phyloP scores from a whole-genome alignment of 1,284 basidiomycete genomes.

The Trichosporon sp. region DNA sequence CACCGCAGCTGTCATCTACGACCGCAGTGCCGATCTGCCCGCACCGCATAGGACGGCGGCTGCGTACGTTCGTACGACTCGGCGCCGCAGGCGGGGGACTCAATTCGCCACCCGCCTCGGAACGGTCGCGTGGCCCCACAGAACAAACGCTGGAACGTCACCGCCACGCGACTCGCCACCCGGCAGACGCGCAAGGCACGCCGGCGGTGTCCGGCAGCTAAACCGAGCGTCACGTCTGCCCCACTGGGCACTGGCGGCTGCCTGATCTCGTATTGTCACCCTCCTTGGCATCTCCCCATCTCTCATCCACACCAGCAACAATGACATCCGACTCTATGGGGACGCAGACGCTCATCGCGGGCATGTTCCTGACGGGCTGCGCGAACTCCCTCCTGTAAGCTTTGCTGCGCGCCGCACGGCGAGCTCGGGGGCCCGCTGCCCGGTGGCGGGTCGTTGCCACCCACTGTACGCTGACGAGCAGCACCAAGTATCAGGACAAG shows the following conservation, averaged over 20 bases:
- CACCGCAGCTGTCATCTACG: too few relatives aligned
- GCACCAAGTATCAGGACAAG: slow-evolving; percentile 61
- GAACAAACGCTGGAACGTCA: too few relatives aligned
- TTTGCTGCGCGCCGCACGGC: slow-evolving; percentile 18
- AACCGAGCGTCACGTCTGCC: neutral
- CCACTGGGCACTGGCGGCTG: neutral
- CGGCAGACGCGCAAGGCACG: neutral
- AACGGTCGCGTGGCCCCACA: neutral
- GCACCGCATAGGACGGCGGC: neutral
- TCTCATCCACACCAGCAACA: neutral
- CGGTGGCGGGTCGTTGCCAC: neutral
- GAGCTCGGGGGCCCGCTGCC: neutral
- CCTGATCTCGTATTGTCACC: neutral
- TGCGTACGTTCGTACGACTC: neutral
- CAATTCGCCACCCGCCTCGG: neutral
- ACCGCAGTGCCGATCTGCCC: too few relatives aligned
- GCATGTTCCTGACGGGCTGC: slow-evolving; percentile 55
- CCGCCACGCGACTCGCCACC: neutral
- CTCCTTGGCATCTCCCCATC: neutral
- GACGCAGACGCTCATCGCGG: slow-evolving; percentile 44
- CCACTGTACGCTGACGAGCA: slow-evolving; percentile 5
- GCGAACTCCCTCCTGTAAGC: slow-evolving; percentile 46
- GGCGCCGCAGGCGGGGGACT: neutral
- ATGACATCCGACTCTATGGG: slow-evolving; percentile 13
- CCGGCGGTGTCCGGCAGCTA: neutral